These are phyloP conservation scores for Aspergillus haitiensis DNA, from an alignment of 495 filamentous ascomycete species.

Conservation along the genomic window DNA sequence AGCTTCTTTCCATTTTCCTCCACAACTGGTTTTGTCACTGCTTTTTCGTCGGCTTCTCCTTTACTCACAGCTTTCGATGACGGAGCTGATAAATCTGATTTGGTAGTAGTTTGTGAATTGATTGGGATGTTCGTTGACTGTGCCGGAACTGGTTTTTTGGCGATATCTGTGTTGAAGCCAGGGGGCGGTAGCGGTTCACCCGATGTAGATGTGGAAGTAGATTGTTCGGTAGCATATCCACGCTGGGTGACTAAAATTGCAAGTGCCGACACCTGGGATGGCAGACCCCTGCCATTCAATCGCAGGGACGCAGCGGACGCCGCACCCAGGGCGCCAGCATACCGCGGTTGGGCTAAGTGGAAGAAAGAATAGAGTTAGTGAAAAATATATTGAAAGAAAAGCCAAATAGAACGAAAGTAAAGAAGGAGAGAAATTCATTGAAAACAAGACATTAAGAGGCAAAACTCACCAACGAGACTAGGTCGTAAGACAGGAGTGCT, in stretches of 20 bases:
- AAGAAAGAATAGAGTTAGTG: constrained; percentile 1
- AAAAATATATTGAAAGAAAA: background rate
- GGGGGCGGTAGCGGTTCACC: constrained; percentile 74
- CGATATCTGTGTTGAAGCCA: constrained; percentile 87
- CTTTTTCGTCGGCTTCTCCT: constrained; percentile 45
- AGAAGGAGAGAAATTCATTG: constrained; percentile 1
- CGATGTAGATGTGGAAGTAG: constrained; percentile 51
- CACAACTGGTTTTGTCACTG: constrained; percentile 44
- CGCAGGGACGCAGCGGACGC: constrained; percentile 52
- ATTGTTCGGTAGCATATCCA: constrained; percentile 70
- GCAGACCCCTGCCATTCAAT: constrained; percentile 56
- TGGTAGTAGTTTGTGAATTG: constrained; percentile 25
- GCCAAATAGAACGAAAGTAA: background rate
- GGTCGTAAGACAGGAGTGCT: constrained; percentile 39
- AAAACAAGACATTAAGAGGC: background rate
- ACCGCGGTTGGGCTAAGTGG: constrained; percentile 38
- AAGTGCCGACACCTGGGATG: constrained; percentile 61
- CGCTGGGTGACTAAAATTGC: constrained; percentile 66
- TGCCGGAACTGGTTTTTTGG: constrained; percentile 77
- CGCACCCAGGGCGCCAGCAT: constrained; percentile 38
- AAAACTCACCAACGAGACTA: constrained; percentile 33
- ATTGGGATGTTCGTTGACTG: constrained; percentile 29
- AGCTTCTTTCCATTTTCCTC: constrained; percentile 50
- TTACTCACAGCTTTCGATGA: constrained; percentile 50
- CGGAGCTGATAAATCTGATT: constrained; percentile 38